Evolutionary conservation across 208 protist species (phyloP).

Genomic region (Trypanosoma rangeli): DNA sequence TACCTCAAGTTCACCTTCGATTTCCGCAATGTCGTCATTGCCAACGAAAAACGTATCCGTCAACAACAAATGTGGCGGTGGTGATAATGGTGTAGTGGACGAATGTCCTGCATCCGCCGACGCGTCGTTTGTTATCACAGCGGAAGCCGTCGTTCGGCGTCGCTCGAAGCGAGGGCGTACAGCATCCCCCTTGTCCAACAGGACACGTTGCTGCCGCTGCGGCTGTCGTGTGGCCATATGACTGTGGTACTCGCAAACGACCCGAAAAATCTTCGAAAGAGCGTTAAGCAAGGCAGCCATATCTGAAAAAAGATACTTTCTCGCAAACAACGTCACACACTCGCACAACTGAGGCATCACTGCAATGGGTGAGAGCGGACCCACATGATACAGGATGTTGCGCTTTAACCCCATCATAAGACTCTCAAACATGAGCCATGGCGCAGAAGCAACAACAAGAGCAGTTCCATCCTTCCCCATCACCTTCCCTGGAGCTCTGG

Average conservation of each 20-base stretch:
- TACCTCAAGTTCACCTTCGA: slow-evolving; percentile 32
- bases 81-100: background rate
- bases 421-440: slow-evolving; percentile 15
- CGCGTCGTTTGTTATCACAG: background rate
- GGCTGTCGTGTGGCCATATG: background rate
- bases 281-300: slow-evolving; percentile 29
- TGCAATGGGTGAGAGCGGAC: slow-evolving; percentile 13
- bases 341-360: slow-evolving; percentile 31
- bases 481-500: background rate
- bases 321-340: slow-evolving; percentile 15
- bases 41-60: slow-evolving; percentile 12
- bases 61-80: background rate
- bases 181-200: background rate
- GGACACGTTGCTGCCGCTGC: background rate
- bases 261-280: slow-evolving; percentile 21
- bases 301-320: slow-evolving; percentile 34
- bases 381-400: slow-evolving; percentile 14
- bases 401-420: slow-evolving; percentile 14
- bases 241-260: slow-evolving; percentile 13
- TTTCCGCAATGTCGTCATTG: slow-evolving; percentile 29
- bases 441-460: background rate
- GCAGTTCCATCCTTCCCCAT: background rate
- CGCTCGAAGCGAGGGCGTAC: slow-evolving; percentile 11
- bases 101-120: background rate
- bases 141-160: slow-evolving; percentile 3